phyloP scores from a whole-genome alignment of 306 rosid genomes.

The Vicia sativa region DNA sequence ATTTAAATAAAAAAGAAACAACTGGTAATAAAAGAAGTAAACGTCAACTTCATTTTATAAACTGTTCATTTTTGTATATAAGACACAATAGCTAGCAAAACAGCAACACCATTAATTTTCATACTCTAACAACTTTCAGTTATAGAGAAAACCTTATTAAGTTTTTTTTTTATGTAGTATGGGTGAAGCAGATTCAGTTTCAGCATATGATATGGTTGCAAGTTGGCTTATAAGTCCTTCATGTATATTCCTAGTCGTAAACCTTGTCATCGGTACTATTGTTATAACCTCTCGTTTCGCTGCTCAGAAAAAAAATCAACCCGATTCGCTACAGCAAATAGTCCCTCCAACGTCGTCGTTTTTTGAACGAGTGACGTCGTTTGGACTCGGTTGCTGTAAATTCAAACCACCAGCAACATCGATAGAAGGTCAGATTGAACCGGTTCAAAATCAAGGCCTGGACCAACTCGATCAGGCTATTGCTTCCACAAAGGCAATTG shows the following conservation, averaged over 20 bases:
- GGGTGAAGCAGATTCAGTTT: conserved; percentile 3
- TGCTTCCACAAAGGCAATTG: conserved; percentile 29
- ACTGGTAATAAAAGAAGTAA: background rate
- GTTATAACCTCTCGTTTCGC: conserved; percentile 50
- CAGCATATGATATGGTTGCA: conserved; percentile 33
- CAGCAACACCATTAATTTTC: background rate
- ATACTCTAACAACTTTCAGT: background rate
- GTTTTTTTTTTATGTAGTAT: background rate
- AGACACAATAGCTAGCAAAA: background rate
- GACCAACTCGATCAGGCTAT: conserved; percentile 35
- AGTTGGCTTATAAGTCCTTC: conserved; percentile 64
- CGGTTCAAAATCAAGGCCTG: background rate
- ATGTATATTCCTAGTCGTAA: conserved; percentile 64
- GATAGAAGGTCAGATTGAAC: background rate
- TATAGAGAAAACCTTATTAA: background rate
- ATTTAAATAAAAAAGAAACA: conserved; percentile 15
- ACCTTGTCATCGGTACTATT: conserved; percentile 68
- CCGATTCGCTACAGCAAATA: conserved; percentile 34
- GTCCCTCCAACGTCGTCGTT: conserved; percentile 58
- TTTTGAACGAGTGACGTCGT: conserved; percentile 50
- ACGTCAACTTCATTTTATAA: conserved; percentile 13
- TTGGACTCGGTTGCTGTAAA: conserved; percentile 42
- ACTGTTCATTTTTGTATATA: background rate
- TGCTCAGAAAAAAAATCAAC: conserved; percentile 9
- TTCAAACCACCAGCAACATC: background rate